Conservation (phyloP, 108 stramenopile species). For the Chaetoceros muelleri region DNA sequence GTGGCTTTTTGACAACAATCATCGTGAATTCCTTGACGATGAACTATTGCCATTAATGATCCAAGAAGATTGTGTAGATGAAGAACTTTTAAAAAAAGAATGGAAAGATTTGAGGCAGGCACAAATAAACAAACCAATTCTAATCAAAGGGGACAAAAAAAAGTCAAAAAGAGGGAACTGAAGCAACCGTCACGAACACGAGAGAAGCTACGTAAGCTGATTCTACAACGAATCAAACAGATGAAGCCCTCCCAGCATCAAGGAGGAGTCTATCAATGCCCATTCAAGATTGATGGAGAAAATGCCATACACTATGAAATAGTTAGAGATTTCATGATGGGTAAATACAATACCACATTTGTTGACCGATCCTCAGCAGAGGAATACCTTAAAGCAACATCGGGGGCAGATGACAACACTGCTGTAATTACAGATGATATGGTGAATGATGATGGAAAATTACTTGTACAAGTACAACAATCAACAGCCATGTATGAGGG, state of each 20-base stretch:
- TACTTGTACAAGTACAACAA: background rate
- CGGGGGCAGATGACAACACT: background rate
- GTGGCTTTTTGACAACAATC: background rate
- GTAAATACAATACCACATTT: background rate
- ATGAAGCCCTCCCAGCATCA: too few species aligned
- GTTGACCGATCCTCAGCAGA: background rate
- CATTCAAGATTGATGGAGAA: background rate
- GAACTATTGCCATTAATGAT: background rate
- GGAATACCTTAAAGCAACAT: background rate
- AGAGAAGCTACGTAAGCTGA: too few species aligned
- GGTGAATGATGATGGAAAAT: background rate
- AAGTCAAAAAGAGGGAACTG: background rate
- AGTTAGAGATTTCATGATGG: background rate
- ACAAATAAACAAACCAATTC: background rate
- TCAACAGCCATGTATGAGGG: background rate
- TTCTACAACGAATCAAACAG: too few species aligned
- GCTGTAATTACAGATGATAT: background rate
- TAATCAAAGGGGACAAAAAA: background rate
- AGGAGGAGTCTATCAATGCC: background rate
- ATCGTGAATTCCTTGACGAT: background rate
- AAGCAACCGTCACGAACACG: background rate
- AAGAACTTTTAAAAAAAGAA: background rate
- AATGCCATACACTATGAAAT: background rate
- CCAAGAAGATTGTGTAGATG: background rate
- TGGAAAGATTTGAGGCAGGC: background rate